phyloP scores from a whole-genome alignment of 768 basidiomycete species.

The Lanmaoa pseudosensibilis region DNA sequence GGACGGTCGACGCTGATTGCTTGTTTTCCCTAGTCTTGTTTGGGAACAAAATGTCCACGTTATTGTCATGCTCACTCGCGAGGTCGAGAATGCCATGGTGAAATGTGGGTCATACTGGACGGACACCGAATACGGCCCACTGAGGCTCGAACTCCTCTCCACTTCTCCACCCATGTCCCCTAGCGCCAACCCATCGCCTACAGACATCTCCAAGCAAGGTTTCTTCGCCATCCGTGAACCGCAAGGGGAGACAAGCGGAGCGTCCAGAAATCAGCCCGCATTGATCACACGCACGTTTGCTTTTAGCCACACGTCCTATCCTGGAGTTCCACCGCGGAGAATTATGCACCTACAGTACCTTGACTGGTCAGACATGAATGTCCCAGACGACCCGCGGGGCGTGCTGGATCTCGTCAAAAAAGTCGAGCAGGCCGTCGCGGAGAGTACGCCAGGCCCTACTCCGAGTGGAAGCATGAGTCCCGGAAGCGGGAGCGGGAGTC shows the following conservation, averaged over 20 bases:
- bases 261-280: conserved; percentile 18
- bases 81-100: conserved; percentile 81
- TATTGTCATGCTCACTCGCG: conserved; percentile 95
- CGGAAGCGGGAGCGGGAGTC: conserved; percentile 18
- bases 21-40: conserved; percentile 53
- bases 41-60: conserved; percentile 96
- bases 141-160: conserved; percentile 57
- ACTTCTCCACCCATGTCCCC: conserved; percentile 40
- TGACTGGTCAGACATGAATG: conserved; percentile 96
- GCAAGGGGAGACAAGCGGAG: conserved; percentile 3
- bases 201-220: conserved; percentile 22
- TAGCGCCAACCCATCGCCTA: conserved; percentile 34
- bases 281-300: conserved; percentile 65
- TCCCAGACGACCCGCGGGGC: conserved; percentile 79
- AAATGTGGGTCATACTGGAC: conserved; percentile 94
- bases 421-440: conserved; percentile 44
- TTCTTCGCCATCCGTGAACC: conserved; percentile 41
- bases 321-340: conserved; percentile 57
- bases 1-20: conserved; percentile 4
- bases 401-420: conserved; percentile 72
- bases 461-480: conserved; percentile 27
- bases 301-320: conserved; percentile 62
- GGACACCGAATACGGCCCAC: conserved; percentile 64
- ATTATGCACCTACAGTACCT: conserved; percentile 90
- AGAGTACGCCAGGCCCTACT: conserved; percentile 33